A percentile compares a stretch with the other conserved stretches of the same genome.
Evolutionary conservation across 805 yeast genomes (phyloP).

Genomic region (Hanseniaspora pseudoguilliermondii): DNA sequence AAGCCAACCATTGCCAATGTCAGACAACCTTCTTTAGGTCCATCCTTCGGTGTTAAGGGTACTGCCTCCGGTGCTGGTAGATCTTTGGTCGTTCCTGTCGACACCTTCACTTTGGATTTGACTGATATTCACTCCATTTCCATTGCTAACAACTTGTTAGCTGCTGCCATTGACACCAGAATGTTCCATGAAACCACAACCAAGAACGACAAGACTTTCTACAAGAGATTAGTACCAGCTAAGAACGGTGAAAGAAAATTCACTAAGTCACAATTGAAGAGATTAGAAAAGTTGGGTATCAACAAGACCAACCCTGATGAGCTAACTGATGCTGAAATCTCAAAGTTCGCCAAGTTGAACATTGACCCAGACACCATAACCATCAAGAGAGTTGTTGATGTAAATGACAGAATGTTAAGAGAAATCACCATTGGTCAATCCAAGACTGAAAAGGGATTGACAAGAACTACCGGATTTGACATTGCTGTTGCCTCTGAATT

Average conservation of each 20-base stretch:
- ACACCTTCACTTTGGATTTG: slow-evolving; percentile 92
- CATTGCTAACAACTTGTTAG: slow-evolving; percentile 83
- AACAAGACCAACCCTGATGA: slow-evolving; percentile 66
- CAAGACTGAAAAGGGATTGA: slow-evolving; percentile 80
- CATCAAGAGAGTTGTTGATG: slow-evolving; percentile 86
- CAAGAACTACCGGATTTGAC: slow-evolving; percentile 83
- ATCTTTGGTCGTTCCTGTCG: slow-evolving; percentile 97
- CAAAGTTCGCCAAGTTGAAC: slow-evolving; percentile 66
- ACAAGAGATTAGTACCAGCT: slow-evolving; percentile 72
- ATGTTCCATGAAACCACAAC: slow-evolving; percentile 90
- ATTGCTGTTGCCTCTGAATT: slow-evolving; percentile 92
- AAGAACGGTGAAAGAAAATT: slow-evolving; percentile 71
- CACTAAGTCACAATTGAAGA: slow-evolving; percentile 62
- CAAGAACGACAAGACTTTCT: slow-evolving; percentile 61
- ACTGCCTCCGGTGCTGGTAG: slow-evolving; percentile 99
- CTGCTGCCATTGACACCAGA: slow-evolving; percentile 94
- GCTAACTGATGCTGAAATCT: slow-evolving; percentile 63
- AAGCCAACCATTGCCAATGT: slow-evolving; percentile 83
- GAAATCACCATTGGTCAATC: slow-evolving; percentile 85
- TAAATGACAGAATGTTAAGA: slow-evolving; percentile 83
- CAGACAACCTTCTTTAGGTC: slow-evolving; percentile 98
- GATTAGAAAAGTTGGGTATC: slow-evolving; percentile 74
- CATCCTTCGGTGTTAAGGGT: slow-evolving; percentile 96
- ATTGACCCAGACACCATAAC: slow-evolving; percentile 85
- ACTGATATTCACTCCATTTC: slow-evolving; percentile 95